These are phyloP conservation scores for Alloteropsis semialata DNA, from an alignment of 176 grass and related monocot species.

Conservation along the genomic window DNA sequence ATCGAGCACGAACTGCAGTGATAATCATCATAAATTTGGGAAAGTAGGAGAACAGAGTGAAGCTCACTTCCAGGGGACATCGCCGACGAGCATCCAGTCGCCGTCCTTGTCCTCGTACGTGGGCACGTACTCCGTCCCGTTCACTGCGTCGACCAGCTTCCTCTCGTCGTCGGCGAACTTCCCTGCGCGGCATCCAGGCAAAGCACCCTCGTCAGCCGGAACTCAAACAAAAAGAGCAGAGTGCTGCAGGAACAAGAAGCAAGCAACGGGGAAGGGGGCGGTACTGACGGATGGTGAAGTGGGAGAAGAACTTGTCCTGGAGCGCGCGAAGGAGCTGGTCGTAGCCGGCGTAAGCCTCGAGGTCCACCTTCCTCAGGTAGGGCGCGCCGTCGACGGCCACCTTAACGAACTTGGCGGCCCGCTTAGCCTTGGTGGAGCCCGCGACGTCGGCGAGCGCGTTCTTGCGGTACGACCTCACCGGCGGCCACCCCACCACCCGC, in stretches of 20 bases:
- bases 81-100: constrained; percentile 98
- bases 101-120: constrained; percentile 99
- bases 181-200: constrained; percentile 32
- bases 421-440: constrained; percentile 45
- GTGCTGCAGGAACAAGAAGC: neutral
- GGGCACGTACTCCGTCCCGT: constrained; percentile 90
- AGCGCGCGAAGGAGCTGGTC: constrained; percentile 74
- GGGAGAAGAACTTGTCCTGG: constrained; percentile 96
- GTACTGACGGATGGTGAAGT: constrained; percentile 85
- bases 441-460: constrained; percentile 66
- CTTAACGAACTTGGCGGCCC: constrained; percentile 76
- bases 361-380: constrained; percentile 91
- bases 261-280: neutral
- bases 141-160: constrained; percentile 80
- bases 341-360: constrained; percentile 70
- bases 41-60: neutral
- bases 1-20: neutral
- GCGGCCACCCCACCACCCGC: constrained; percentile 93
- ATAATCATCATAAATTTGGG: neutral
- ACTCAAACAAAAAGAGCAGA: neutral
- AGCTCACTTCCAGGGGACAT: constrained; percentile 98
- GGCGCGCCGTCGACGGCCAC: constrained; percentile 94
- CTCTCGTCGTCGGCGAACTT: constrained; percentile 78
- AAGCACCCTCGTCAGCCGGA: neutral
- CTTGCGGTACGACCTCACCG: constrained; percentile 78